Evolutionary conservation across 306 rosid species (phyloP).

Genomic region (Psophocarpus tetragonolobus): DNA sequence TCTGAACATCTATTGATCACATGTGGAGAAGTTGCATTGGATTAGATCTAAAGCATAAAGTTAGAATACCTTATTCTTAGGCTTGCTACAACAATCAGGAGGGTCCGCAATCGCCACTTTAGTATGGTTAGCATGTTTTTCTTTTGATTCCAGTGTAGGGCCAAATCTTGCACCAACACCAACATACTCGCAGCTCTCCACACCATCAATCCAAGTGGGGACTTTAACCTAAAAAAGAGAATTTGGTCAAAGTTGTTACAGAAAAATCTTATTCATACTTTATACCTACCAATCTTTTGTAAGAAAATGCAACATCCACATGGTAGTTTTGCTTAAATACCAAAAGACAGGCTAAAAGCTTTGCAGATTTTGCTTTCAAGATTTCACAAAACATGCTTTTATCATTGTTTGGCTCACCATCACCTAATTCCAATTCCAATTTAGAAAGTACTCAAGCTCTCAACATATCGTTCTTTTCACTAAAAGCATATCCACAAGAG

Average conservation of each 20-base stretch:
- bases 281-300: not conserved
- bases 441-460: not conserved
- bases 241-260: conserved; percentile 2
- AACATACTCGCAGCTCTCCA: conserved; percentile 68
- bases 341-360: not conserved
- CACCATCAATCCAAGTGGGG: conserved; percentile 71
- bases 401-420: not conserved
- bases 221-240: conserved; percentile 71
- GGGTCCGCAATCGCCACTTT: conserved; percentile 90
- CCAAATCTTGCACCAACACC: conserved; percentile 98
- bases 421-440: not conserved
- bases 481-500: not conserved
- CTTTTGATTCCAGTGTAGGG: conserved; percentile 81
- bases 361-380: not conserved
- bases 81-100: conserved; percentile 81
- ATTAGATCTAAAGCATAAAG: conserved; percentile 17
- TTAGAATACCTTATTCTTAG: conserved; percentile 60
- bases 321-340: conserved; percentile 26
- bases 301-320: conserved; percentile 19
- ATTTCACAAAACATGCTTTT: not conserved
- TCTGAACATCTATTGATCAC: conserved; percentile 31
- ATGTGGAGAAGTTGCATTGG: conserved; percentile 18
- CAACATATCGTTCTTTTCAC: conserved; percentile 14
- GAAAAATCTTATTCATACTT: not conserved
- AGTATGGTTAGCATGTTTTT: conserved; percentile 78